Conservation (phyloP, 306 rosid species). For the Medicago arabica region DNA sequence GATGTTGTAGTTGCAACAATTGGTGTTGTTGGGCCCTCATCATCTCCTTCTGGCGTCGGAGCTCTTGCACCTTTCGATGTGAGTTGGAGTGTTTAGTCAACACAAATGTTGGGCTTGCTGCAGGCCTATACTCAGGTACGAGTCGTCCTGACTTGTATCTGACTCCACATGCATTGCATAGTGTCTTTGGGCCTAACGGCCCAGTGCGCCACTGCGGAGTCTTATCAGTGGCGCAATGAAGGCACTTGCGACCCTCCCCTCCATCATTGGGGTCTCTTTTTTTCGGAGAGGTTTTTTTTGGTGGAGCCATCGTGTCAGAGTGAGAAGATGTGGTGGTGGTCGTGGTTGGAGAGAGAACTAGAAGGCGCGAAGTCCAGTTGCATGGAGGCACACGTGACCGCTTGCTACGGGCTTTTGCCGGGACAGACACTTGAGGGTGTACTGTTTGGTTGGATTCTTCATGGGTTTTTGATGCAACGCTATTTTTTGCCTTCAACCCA, state of each 20-base stretch:
- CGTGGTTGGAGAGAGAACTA: constrained; percentile 55
- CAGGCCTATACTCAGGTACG: constrained; percentile 93
- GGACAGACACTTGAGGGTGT: constrained; percentile 62
- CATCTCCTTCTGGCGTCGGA: constrained; percentile 87
- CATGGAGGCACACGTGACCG: constrained; percentile 77
- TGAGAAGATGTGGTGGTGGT: constrained; percentile 20
- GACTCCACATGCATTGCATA: constrained; percentile 89
- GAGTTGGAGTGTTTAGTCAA: constrained; percentile 95
- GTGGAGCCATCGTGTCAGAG: constrained; percentile 1
- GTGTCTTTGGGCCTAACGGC: constrained; percentile 84
- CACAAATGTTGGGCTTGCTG: constrained; percentile 90
- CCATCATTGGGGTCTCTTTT: constrained; percentile 60
- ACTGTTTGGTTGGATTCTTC: constrained; percentile 44
- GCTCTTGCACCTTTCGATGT: constrained; percentile 90
- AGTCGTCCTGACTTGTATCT: constrained; percentile 84
- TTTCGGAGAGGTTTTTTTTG: constrained; percentile 51
- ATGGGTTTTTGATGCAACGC: constrained; percentile 44
- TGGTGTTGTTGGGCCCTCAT: constrained; percentile 49
- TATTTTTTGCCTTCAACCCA: constrained; percentile 57
- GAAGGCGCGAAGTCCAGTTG: constrained; percentile 84
- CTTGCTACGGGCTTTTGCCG: constrained; percentile 92
- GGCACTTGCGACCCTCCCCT: constrained; percentile 70
- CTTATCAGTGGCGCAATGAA: constrained; percentile 90
- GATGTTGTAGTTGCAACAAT: constrained; percentile 57
- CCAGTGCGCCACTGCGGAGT: constrained; percentile 98